phyloP scores from a whole-genome alignment of 345 rosid genomes.

The Dipteronia sinensis region DNA sequence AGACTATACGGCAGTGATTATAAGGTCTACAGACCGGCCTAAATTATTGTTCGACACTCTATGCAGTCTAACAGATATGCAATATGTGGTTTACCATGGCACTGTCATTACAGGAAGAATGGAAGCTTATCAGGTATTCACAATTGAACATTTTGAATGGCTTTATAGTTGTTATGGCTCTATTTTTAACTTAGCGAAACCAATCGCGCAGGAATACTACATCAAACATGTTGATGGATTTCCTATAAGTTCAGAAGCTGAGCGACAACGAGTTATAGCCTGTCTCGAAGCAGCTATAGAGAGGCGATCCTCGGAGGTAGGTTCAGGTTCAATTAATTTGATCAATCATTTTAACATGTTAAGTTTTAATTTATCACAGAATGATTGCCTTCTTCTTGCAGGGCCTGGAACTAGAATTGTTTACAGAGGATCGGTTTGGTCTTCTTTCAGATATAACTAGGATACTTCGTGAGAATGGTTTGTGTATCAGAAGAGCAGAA shows the following conservation, averaged over 20 bases:
- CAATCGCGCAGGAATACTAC: slow-evolving; percentile 54
- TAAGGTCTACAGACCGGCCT: slow-evolving; percentile 44
- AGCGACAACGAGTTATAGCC: slow-evolving; percentile 49
- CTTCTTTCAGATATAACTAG: slow-evolving; percentile 61
- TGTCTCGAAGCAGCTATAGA: slow-evolving; percentile 69
- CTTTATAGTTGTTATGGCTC: neutral
- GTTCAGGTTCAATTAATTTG: neutral
- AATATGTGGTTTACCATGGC: slow-evolving; percentile 54
- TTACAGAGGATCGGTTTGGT: slow-evolving; percentile 52
- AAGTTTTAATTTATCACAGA: neutral
- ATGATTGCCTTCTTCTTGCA: slow-evolving; percentile 13
- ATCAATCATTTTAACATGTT: neutral
- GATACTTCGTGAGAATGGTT: slow-evolving; percentile 56
- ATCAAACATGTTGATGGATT: slow-evolving; percentile 67
- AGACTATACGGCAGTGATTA: slow-evolving; percentile 43
- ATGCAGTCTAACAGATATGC: slow-evolving; percentile 53
- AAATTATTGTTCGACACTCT: slow-evolving; percentile 48
- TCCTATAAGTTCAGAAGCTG: slow-evolving; percentile 56
- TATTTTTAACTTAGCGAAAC: neutral
- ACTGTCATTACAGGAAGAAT: slow-evolving; percentile 37
- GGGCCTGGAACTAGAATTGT: slow-evolving; percentile 59
- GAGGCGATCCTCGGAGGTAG: slow-evolving; percentile 50
- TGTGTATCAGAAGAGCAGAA: slow-evolving; percentile 57
- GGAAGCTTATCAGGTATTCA: slow-evolving; percentile 53
- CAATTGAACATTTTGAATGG: slow-evolving; percentile 1